A percentile compares a stretch with the other conserved stretches of the same genome.
Evolutionary conservation across 2,329 filamentous ascomycete species (phyloP).

Genomic region (Fragosphaeria purpurea): DNA sequence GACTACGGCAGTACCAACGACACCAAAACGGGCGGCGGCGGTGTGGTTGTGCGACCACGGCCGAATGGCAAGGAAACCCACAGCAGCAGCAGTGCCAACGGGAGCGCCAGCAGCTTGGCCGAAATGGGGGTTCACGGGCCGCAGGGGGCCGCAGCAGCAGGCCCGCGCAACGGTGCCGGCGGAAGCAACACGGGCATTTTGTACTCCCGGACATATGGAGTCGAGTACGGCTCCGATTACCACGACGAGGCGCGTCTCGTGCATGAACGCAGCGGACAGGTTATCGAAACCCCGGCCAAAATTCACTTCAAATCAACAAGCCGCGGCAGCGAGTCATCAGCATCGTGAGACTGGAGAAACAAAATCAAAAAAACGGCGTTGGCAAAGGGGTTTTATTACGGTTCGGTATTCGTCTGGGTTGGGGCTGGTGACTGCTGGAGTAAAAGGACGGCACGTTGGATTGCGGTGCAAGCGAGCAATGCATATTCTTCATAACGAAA

Average conservation of each 20-base stretch:
- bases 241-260: constrained; percentile 11
- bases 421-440: too few species aligned
- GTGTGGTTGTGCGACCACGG: too few species aligned
- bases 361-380: too few species aligned
- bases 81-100: neutral
- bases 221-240: constrained; percentile 12
- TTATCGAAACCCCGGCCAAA: constrained; percentile 1
- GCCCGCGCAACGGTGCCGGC: neutral
- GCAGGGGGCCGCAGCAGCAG: neutral
- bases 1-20: neutral
- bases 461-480: too few species aligned
- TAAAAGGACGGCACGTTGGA: too few species aligned
- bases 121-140: neutral
- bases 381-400: too few species aligned
- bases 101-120: neutral
- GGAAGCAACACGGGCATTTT: constrained; percentile 8
- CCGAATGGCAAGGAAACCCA: too few species aligned
- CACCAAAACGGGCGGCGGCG: neutral
- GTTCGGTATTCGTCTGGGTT: too few species aligned
- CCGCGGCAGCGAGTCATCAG: constrained; percentile 6
- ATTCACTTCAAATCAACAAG: constrained; percentile 4
- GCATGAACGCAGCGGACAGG: neutral
- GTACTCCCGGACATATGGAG: constrained; percentile 9
- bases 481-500: too few species aligned
- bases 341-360: neutral